These are phyloP conservation scores for Beauveria pseudobassiana DNA, from an alignment of 2,329 filamentous ascomycete genomes.

Conservation along the genomic window DNA sequence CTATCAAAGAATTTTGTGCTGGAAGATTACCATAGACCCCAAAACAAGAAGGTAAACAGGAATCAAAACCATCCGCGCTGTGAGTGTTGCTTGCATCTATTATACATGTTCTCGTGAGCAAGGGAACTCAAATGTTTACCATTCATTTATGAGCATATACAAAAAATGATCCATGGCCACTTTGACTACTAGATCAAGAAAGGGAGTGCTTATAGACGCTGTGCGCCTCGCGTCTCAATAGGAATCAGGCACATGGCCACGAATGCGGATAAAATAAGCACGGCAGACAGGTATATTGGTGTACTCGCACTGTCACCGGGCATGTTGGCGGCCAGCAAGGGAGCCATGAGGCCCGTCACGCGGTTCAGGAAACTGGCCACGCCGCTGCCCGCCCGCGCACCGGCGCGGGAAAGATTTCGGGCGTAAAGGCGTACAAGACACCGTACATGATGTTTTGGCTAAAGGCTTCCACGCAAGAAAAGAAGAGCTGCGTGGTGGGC, in stretches of 20 bases:
- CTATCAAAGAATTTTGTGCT: not conserved
- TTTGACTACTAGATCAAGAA: not conserved
- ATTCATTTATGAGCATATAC: not conserved
- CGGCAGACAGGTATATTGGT: conserved; percentile 51
- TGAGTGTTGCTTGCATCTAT: not conserved
- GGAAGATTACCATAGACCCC: not conserved
- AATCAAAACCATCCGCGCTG: not conserved
- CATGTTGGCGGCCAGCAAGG: conserved; percentile 56
- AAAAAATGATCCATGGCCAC: not conserved
- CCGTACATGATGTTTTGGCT: conserved; percentile 73
- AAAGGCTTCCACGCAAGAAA: conserved; percentile 62
- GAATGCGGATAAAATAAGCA: conserved; percentile 51
- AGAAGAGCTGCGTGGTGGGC: conserved; percentile 52
- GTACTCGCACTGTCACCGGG: conserved; percentile 50
- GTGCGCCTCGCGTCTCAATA: conserved; percentile 54
- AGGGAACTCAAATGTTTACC: not conserved
- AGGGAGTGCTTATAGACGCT: conserved; percentile 38
- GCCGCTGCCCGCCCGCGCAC: conserved; percentile 63
- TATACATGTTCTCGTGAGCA: not conserved
- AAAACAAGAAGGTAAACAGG: not conserved
- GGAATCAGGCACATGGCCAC: conserved; percentile 53
- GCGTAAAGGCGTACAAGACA: conserved; percentile 69
- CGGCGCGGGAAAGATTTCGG: conserved; percentile 68
- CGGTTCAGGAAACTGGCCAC: conserved; percentile 67
- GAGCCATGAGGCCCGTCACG: conserved; percentile 58